Base-by-base conservation (phyloP, 2,329 filamentous ascomycete species). In the Aspergillus udagawae region DNA sequence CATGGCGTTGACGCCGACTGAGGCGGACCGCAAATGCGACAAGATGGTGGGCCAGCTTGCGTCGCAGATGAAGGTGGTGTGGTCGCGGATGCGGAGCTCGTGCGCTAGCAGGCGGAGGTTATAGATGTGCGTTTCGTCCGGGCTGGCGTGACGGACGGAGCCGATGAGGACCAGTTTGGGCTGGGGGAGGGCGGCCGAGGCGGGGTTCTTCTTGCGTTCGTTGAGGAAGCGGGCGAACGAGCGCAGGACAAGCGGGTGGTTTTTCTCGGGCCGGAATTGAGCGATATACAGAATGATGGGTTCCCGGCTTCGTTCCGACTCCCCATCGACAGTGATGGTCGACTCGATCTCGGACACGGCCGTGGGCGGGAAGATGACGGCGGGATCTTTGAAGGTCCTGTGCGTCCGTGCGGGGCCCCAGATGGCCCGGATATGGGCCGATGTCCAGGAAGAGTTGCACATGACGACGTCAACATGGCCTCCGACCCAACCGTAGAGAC, bases 361-460 rank as follows among this genome's bases (percentile, higher is more conserved):
- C 17, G 93, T 93, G 0, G 94, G 94, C 0, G 94, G 94, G 71
- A 96, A 97, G 3, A 97, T 86, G 25, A 94, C 89, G 4, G 84
- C 82, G 68, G 71, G 67, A 69, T 79, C 54, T 69, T 68, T 59
- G 77, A 75, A 58, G 75, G 65, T 80, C 67, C 77, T 78, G 53
- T 54, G 65, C 58, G 55, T 71, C 70, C 74, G 74, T 9, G 66
- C 62, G 3, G 79, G 82, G 0, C 86, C 87, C 93, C 93, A 97
- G 7, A 97, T 81, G 7, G 83, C 82, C 61, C 86, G 83, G 63
- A 97, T 88, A 69, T 97, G 92, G 1, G 77, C 82, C 63, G 94
- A 89, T 0, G 94, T 99, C 94, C 94, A 99, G 57, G 84, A 90
- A 4, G 91, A 96, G 75, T 99, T 99, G 57, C 94, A 96, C 91